Base-by-base conservation (phyloP, 257 asterid species). In the Linaria vulgaris region DNA sequence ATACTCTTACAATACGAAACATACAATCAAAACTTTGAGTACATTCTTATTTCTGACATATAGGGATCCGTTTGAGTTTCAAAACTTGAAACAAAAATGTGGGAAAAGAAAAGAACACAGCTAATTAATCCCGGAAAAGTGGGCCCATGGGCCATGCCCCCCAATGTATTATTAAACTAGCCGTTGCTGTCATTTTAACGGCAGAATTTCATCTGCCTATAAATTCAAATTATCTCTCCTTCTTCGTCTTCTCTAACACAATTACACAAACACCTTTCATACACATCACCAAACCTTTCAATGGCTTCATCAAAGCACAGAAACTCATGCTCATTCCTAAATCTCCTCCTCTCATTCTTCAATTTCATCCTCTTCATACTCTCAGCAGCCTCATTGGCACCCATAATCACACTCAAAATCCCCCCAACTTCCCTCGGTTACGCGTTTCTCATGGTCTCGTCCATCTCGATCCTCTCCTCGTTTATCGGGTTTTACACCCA, bases 351-450 rank as follows among this genome's bases (percentile, higher is more conserved):
- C 70, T 78, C 87, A 0, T 77, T 78, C 67, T 56, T 87, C 67
- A 87, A 82, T 63, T 82, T 90, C 84, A 56, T 82, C 60, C 88
- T 90, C 67, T 85, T 90, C 79, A 59, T 82, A 30, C 90, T 90
- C 66, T 82, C 95, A 0, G 88, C 87, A 6, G 78, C 88, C 64
- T 90, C 96, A 6, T n/a, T 87, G 5, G 88, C 79, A 3, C 97
- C 95, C 15, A 80, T 68, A 12, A 55, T 87, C 56, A 46, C 76
- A 70, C 84, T 90, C 67, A 76, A 70, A 66, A 62, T 57, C 71
- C 96, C 97, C 9, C 97, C 97, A 27, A 72, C 95, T 1, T 79
- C 94, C 16, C 83, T 85, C 6, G 97, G 94, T 6, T 82, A 70
- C 60, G 85, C 91, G 0, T 84, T 90, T 48, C 57, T 90, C 13